Base-by-base conservation (phyloP, 2,329 filamentous ascomycete genomes). In the Boeremia lycopersici region DNA sequence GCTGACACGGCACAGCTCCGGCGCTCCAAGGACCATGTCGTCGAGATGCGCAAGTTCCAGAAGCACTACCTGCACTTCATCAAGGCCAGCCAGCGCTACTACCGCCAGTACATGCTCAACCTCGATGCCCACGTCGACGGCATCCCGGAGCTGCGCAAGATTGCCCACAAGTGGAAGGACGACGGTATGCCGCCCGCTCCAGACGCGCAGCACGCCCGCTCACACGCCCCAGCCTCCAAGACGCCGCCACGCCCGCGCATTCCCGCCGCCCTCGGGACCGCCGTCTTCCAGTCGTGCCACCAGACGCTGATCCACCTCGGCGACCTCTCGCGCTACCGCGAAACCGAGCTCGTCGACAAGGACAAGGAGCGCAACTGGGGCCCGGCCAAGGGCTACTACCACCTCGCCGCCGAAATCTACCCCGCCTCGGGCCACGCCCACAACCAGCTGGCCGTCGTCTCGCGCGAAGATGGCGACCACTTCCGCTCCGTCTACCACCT, bases 381-480 rank as follows among this genome's bases (percentile, higher is more conserved):
- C 25, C 86, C 86, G 12, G 91, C 93, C 12, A 82, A 93, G 67
- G 87, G 89, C 10, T 96, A 93, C 75, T 98, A 99, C 74, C 81
- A 84, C 50, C 80, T 98, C 56, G 95, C 95, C 19, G 86, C 87
- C 60, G 86, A 89, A 46, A 83, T 98, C 48, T 84, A 89, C 63
- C 91, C 93, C 3, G 81, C 85, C 15, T 91, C 89, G 40, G 93
- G 93, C 28, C 85, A 87, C 59, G 89, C 91, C 13, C 89, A 96
- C 69, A 93, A 99, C 68, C 95, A 98, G 74, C 86, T 95, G 73
- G 93, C 90, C 31, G 90, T 98, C 31, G 88, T 98, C 55, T 88
- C 89, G 56, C 83, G 91, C 42, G 87, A 89, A 48, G 86, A 93
- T 65, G 84, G 84, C 53, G 89, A 93, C 63, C 89, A 96, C 71